Base-by-base conservation (phyloP, 2,329 filamentous ascomycete species). In the Fusarium duplospermum region DNA sequence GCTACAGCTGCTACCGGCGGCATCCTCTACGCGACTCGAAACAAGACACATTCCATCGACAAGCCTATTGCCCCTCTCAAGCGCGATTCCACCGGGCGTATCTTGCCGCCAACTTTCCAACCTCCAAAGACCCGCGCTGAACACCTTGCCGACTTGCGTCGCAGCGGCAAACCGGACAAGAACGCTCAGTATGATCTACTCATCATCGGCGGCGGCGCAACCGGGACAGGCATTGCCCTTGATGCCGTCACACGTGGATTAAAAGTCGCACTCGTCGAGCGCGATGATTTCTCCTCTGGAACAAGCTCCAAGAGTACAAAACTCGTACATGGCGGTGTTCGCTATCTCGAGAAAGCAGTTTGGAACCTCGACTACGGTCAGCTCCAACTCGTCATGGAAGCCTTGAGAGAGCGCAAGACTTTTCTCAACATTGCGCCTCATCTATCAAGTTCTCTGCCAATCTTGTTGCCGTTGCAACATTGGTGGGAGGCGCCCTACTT, bases 231-330 rank as follows among this genome's bases (percentile, higher is more conserved):
- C 27, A 94, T 96, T 77, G 93, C 94, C 14, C 88, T 96, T 54
- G 93, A 96, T 82, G 93, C 93, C 38, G 92, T 91, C 24, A 95
- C 93, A 3, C 89, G 93, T 76, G 93, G 93, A 2, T 85, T 96
- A 78, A 94, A 92, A 83, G 93, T 96, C 68, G 93, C 94, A 14
- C 84, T 95, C 60, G 93, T 96, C 18, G 93, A 96, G 84, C 88
- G 93, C 71, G 94, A 96, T 81, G 93, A 96, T 83, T 96, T 96
- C 81, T 92, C 92, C 77, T 89, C 92, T 71, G 93, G 94, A 33
- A 96, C 93, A 45, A 95, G 93, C 85, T 94, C 92, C 82, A 96
- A 96, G 86, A 95, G 93, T 84, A 96, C 93, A 58, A 96, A 96
- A 84, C 87, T 96, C 62, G 94, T 96, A 20, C 93, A 96, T 83